phyloP scores from a whole-genome alignment of 2,329 filamentous ascomycete genomes.

The Scedosporium boydii region DNA sequence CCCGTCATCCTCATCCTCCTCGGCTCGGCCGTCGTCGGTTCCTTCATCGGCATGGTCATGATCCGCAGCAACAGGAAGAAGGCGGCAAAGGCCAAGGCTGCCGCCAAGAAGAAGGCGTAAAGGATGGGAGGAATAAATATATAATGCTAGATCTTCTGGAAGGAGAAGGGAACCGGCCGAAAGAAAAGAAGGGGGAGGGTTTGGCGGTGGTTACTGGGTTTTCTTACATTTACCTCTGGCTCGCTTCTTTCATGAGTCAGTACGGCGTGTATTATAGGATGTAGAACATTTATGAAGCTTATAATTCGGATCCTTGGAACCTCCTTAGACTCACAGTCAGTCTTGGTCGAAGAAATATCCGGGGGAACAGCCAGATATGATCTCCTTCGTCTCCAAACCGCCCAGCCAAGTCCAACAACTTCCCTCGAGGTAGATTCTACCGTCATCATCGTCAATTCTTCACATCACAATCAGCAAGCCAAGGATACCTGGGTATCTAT shows the following conservation, averaged over 20 bases:
- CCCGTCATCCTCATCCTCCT: slow-evolving; percentile 93
- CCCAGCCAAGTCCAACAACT: no score
- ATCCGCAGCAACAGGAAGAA: slow-evolving; percentile 98
- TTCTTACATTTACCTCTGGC: background rate
- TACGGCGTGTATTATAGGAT: slow-evolving; percentile 1
- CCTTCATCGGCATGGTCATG: slow-evolving; percentile 95
- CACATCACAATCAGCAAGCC: background rate
- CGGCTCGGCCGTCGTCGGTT: slow-evolving; percentile 86
- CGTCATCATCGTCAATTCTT: background rate
- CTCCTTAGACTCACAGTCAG: background rate
- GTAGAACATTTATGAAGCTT: background rate
- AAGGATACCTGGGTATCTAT: slow-evolving; percentile 1
- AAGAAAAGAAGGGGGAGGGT: background rate
- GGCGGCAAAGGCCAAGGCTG: slow-evolving; percentile 79
- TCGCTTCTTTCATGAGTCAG: background rate
- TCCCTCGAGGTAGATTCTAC: no score
- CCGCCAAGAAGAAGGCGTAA: slow-evolving; percentile 73
- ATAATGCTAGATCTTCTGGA: no score
- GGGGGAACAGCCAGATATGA: no score
- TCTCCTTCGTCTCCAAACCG: no score
- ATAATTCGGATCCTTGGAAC: background rate
- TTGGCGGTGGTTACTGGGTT: background rate
- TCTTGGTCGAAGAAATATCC: background rate
- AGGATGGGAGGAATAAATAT: background rate
- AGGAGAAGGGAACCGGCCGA: no score